Evolutionary conservation across 306 rosid species (phyloP), one percentile per base, ranked within the genome.

Genomic region (Ochetophila trinervis): DNA sequence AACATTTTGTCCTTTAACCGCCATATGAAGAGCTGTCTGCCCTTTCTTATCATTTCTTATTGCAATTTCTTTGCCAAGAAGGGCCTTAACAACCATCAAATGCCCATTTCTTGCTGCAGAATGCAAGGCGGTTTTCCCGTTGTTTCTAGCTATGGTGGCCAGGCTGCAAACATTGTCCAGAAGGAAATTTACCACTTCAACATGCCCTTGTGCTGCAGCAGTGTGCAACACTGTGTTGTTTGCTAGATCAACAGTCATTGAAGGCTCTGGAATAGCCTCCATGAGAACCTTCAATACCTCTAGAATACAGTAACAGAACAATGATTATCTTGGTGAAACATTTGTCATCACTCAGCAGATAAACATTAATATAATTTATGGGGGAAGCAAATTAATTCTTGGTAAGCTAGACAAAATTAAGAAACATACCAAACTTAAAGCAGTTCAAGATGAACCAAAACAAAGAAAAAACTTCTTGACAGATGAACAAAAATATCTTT

Each of bases 21-120:
- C 91, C 96, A 89, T 89, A 68, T 89, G 96, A 24, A 89, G 93
- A 40, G 86, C 87, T 35, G 93, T 89, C 88, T 89, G 93, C 50
- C 88, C 88, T 79, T 89, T 89, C 71, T 79, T 84, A 76, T 89
- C 93, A 48, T 15, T 73, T 79, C 88, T 80, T 35, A 30, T 67
- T 13, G 82, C 83, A 62, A 81, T 77, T 65, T 82, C 93, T 60
- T 76, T 80, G 45, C 65, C 65, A 60, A 89, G 63, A 48, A 89
- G 78, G 63, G 96, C 83, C 74, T 71, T 75, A 76, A 89, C 60
- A 5, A 86, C 73, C 69, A 84, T 84, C 60, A 80, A 75, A 22
- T 89, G 81, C 24, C 96, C 96, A 14, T 77, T 75, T 76, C 93
- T 86, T 51, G 96, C 88, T 16, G 93, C 87, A 56, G 96, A 89